A percentile compares a stretch with the other conserved stretches of the same genome.
These are phyloP conservation scores for Arthonia radiata DNA, from an alignment of 495 filamentous ascomycete genomes.

Conservation along the genomic window DNA sequence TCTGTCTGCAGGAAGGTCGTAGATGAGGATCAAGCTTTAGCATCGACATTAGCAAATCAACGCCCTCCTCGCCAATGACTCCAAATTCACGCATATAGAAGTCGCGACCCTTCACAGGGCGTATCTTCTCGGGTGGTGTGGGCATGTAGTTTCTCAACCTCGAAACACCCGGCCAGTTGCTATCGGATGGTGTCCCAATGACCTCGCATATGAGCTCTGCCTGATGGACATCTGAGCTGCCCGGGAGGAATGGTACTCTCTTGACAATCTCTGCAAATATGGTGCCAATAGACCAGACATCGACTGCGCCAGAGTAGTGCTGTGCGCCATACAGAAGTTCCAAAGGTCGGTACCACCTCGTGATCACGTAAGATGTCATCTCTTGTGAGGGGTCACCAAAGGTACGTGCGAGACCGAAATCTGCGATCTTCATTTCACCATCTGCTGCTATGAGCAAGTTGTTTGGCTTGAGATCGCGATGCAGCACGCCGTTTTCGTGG, in stretches of 20 bases:
- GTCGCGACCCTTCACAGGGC: constrained; percentile 39
- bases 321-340: constrained; percentile 77
- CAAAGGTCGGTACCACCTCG: constrained; percentile 75
- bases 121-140: constrained; percentile 21
- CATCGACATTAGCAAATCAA: constrained; percentile 72
- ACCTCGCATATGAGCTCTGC: constrained; percentile 56
- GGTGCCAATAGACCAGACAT: constrained; percentile 83
- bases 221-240: constrained; percentile 58
- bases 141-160: constrained; percentile 52
- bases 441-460: constrained; percentile 85
- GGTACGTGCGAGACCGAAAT: constrained; percentile 81
- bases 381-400: constrained; percentile 68
- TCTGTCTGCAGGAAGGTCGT: constrained; percentile 45
- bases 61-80: constrained; percentile 52
- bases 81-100: constrained; percentile 49
- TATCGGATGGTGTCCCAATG: constrained; percentile 78
- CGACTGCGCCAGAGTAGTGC: constrained; percentile 74
- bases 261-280: constrained; percentile 84
- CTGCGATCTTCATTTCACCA: constrained; percentile 81
- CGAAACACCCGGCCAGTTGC: constrained; percentile 84
- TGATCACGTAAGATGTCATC: constrained; percentile 93
- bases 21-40: constrained; percentile 64
- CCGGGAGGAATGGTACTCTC: constrained; percentile 53
- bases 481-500: constrained; percentile 79
- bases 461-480: constrained; percentile 98